Base-by-base conservation (phyloP, 2,329 filamentous ascomycete species). In the Stachybotrys chlorohalonatus region DNA sequence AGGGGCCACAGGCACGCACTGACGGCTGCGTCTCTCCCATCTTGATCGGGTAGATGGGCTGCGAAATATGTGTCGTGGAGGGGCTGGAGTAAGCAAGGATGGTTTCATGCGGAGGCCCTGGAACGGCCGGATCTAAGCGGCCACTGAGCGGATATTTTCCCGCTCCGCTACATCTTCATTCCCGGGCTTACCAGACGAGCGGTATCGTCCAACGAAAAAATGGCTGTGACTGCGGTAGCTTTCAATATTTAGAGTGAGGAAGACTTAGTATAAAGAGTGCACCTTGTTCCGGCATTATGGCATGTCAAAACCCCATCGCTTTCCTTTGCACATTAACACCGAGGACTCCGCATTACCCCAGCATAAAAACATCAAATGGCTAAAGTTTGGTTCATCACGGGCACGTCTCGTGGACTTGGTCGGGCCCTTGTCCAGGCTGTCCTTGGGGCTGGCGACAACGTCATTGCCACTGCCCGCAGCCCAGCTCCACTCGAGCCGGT, bases 351-450 rank as follows among this genome's bases (percentile, higher is more conserved):
- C 24, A 24, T 2, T 24, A 2, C 24, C 24, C 2, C 24, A 24
- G 24, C 24, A 24, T 24, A 24, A 24, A 24, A 42, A 42, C 13
- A 9, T 42, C 36, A 42, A 31, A 68, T 68, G 66, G 6, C 61
- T 1, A 62, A 64, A 66, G 64, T 71, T 45, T 79, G 75, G 73
- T 68, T 79, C 50, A 66, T 79, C 13, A 80, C 77, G 11, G 77
- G 77, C 46, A 71, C 69, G 49, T 74, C 75, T 13, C 73, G 74
- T 7, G 77, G 77, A 11, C 70, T 80, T 45, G 77, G 78, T 11
- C 64, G 69, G 3, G 62, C 67, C 17, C 64, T 80, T n/a, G 67
- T 68, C 8, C 60, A 68, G 4, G 65, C 67, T 2, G 64, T 75
- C 13, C 69, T 79, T 5, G 57, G 60, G 1, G 59, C 63, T 2